A percentile compares a stretch with the other conserved stretches of the same genome.
These are phyloP conservation scores for Senecio squalidus DNA, from an alignment of 140 eudicot species.

Conservation along the genomic window DNA sequence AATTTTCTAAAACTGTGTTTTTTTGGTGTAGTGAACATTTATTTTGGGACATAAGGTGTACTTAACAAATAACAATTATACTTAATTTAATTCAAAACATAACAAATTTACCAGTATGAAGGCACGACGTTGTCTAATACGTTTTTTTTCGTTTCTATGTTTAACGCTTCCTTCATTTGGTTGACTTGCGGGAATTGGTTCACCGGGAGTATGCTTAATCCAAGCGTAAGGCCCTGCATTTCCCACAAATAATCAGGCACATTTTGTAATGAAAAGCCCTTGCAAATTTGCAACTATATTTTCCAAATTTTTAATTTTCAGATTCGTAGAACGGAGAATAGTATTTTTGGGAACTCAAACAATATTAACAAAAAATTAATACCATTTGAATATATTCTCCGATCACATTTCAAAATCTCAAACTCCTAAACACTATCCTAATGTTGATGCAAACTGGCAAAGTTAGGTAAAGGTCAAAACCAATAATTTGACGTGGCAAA, in stretches of 20 bases:
- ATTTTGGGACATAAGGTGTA: too few species aligned
- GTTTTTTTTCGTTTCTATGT: slow-evolving; percentile 84
- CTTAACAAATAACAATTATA: too few species aligned
- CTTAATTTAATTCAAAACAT: neutral
- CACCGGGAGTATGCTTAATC: slow-evolving; percentile 65
- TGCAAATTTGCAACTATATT: too few species aligned
- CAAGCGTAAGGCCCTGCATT: slow-evolving; percentile 84
- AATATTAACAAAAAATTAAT: neutral
- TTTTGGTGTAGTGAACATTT: too few species aligned
- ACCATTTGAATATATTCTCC: neutral
- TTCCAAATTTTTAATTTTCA: too few species aligned
- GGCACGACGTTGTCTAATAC: slow-evolving; percentile 48
- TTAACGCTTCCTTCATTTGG: slow-evolving; percentile 86
- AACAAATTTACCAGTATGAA: slow-evolving; percentile 54
- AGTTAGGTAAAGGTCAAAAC: too few species aligned
- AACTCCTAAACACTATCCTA: neutral
- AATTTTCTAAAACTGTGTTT: too few species aligned
- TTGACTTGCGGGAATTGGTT: slow-evolving; percentile 54
- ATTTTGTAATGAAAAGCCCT: too few species aligned
- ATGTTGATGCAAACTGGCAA: too few species aligned
- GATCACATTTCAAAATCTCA: neutral
- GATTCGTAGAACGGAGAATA: too few species aligned
- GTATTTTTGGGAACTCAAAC: neutral
- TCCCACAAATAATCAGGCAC: neutral
- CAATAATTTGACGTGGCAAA: too few species aligned